Evolutionary conservation across 1,284 basidiomycete species (phyloP), one percentile per base, ranked within the genome.

Genomic region (Prillingera fragicola): DNA sequence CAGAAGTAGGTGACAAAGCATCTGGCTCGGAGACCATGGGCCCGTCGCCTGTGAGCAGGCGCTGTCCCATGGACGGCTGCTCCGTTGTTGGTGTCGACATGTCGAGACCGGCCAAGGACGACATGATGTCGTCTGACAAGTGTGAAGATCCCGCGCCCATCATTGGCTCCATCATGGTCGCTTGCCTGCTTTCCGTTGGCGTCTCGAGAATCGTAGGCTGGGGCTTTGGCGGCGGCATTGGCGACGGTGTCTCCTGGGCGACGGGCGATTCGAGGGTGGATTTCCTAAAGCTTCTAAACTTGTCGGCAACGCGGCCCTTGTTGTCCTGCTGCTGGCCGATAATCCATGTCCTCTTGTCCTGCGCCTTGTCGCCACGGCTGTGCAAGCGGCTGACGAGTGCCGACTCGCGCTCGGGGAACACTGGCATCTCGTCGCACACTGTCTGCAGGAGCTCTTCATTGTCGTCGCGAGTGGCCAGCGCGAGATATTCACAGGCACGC

Each of bases 401-500:
- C 48, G 89, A 96, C 56, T 90, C 87, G 39, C 92, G 82, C 45
- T 95, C 87, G 2, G 92, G 89, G 77, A 96, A 99, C 1, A 94
- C 89, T 6, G 95, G 95, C 84, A 99, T 98, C 73, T 98, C 95
- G 67, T 97, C 95, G 70, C 92, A 97, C 12, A 98, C 82, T 45
- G 87, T 86, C 65, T 92, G 87, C 42, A 99, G 74, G 31, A 97
- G 77, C 59, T 92, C 91, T 62, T 97, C 91, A 32, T 90, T 84
- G 33, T 92, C 88, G 22, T 82, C 74, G 18, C 86, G 77, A 15
- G 77, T 81, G 8, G 90, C 84, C 14, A 97, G 77, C 0, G 87
- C 84, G 52, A 86, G 85, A 67, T 90, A 96, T 71, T 97, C 91
- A 79, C 94, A 98, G 32, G 95, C 95, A 35, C 95, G 83, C 69